Conservation (phyloP, 2,329 filamentous ascomycete species). For the Rhynchosporium agropyri region DNA sequence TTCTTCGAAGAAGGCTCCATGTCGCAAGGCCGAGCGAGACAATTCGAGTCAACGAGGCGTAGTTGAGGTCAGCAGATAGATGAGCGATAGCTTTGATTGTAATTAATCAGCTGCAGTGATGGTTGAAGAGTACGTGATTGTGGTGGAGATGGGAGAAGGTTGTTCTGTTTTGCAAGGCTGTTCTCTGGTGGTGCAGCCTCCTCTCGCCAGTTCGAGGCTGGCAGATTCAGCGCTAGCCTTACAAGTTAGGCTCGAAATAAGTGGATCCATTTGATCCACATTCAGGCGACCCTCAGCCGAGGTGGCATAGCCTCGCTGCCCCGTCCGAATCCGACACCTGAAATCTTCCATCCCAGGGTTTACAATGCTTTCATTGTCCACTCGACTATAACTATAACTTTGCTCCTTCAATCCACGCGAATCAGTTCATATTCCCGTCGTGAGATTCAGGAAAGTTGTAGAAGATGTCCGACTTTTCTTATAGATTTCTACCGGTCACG, state of each 20-base stretch:
- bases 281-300: background rate
- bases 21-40: constrained; percentile 31
- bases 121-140: constrained; percentile 28
- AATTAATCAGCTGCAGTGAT: constrained; percentile 27
- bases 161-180: constrained; percentile 19
- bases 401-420: too few species aligned
- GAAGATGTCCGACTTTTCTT: too few species aligned
- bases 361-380: too few species aligned
- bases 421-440: too few species aligned
- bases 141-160: constrained; percentile 29
- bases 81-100: constrained; percentile 11
- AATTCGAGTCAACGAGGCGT: constrained; percentile 20
- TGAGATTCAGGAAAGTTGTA: too few species aligned
- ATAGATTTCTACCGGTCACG: too few species aligned
- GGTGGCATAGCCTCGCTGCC: background rate
- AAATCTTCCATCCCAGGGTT: too few species aligned
- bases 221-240: background rate
- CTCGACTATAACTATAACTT: too few species aligned
- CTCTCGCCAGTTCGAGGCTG: constrained; percentile 19
- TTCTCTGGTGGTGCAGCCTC: constrained; percentile 17
- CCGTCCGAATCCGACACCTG: too few species aligned
- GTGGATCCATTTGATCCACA: background rate
- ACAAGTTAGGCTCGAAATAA: background rate
- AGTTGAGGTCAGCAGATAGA: constrained; percentile 25
- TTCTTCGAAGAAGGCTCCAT: constrained; percentile 44